Evolutionary conservation across 176 grass and related monocot species (phyloP), one percentile per base, ranked within the genome.

Genomic region (Zea luxurians): DNA sequence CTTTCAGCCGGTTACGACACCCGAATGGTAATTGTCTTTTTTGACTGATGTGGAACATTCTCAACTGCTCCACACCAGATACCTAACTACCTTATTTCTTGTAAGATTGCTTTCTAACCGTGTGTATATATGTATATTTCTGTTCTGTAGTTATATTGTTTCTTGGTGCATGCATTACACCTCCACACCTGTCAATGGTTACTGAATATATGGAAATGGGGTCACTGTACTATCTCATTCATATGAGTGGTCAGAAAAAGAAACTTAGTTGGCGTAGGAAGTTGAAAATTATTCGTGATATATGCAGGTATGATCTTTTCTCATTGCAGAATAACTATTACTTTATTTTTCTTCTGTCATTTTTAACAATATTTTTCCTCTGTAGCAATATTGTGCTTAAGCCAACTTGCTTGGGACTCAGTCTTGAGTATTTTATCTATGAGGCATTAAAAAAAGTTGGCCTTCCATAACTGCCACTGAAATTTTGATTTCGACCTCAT

Each of bases 171-270:
- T 99, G 96, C 79, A 99, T 99, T 89, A 94, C 77, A 20, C 96
- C 96, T 85, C 96, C 96, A 65, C 89, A 93, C 86, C 74, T 99
- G 27, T 99, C 96, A 83, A 99, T 99, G 96, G 88, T 96, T 71
- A 99, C 96, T 7, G 96, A 99, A 86, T 99, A 99, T 83, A 99
- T 99, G 96, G 96, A 99, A 90, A 99, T 93, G 96, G 96, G 96
- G 54, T 99, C 96, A 17, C 80, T 99, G 79, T 99, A 99, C 78
- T 99, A 96, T 83, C 89, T 99, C 61, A 99, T 99, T 73, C 96
- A 96, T 73, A 96, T 93, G 96, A 99, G 90, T 75, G 92, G 92
- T 72, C 96, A 96, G 76, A 99, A 99, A 89, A 99, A 95, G 78
- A 95, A 88, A 47, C 86, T 99, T 48, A 99, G 90, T 83, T 99